A percentile compares a stretch with the other conserved stretches of the same genome.
Evolutionary conservation across 352 stramenopile species (phyloP).

Genomic region (Globisporangium viniferum): DNA sequence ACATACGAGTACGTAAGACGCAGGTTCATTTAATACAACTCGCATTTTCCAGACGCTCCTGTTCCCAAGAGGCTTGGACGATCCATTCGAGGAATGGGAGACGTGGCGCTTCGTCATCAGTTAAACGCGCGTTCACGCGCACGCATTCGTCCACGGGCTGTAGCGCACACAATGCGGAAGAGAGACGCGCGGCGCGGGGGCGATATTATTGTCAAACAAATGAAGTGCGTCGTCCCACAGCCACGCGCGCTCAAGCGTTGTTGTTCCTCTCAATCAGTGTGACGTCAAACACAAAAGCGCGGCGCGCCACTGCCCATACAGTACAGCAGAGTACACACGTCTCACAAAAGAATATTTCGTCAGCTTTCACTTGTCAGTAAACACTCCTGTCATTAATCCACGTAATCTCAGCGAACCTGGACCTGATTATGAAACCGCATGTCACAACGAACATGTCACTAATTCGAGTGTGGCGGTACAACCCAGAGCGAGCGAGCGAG

Average conservation of each 20-base stretch:
- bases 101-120: not conserved
- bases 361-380: not conserved
- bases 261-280: not conserved
- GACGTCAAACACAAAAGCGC: slow-evolving; percentile 1
- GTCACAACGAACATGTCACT: not conserved
- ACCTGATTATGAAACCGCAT: not conserved
- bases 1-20: no score
- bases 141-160: not conserved
- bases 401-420: not conserved
- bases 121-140: not conserved
- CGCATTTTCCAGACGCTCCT: not conserved
- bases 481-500: not conserved
- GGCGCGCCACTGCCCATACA: not conserved
- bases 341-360: not conserved
- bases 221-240: not conserved
- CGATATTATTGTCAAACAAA: slow-evolving; percentile 1
- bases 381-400: not conserved
- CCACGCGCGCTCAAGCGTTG: not conserved
- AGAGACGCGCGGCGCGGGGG: not conserved
- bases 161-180: not conserved
- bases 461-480: not conserved
- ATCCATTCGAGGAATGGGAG: not conserved
- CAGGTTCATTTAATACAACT: no score
- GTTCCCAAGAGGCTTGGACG: not conserved
- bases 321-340: not conserved